Percentiles rank a stretch among this genome's conserved stretches.
Conservation (phyloP, 169 alveolate genomes). For the Plasmodium coatneyi region DNA sequence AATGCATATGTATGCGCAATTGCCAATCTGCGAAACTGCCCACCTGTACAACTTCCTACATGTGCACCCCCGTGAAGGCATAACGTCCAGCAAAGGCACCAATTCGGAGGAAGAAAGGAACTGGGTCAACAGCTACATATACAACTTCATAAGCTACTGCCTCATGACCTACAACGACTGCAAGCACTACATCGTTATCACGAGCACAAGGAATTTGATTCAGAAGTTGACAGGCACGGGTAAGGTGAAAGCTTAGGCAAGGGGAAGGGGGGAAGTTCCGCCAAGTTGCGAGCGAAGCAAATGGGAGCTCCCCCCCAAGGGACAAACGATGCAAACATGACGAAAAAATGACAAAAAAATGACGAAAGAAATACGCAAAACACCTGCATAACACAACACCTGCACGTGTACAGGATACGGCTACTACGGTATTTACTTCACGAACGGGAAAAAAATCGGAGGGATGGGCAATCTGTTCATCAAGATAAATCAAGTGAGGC, state of each 20-base stretch:
- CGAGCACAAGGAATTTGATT: slow-evolving; percentile 29
- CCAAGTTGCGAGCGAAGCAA: neutral
- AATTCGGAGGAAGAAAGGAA: slow-evolving; percentile 57
- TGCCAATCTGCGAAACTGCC: neutral
- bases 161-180: slow-evolving; percentile 47
- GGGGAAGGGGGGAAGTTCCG: neutral
- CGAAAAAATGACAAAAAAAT: neutral
- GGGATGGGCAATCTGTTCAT: slow-evolving; percentile 59
- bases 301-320: neutral
- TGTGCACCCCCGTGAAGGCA: slow-evolving; percentile 19
- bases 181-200: slow-evolving; percentile 64
- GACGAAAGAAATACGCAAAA: neutral
- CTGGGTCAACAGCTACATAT: slow-evolving; percentile 62
- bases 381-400: no score
- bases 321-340: neutral
- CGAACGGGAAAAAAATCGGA: slow-evolving; percentile 65
- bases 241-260: neutral
- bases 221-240: slow-evolving; percentile 71
- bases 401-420: slow-evolving; percentile 19
- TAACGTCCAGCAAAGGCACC: slow-evolving; percentile 25
- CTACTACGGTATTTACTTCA: slow-evolving; percentile 57
- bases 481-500: slow-evolving; percentile 65
- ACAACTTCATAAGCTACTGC: slow-evolving; percentile 65
- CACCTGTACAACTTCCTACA: neutral
- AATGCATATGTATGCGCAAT: neutral